Evolutionary conservation across 805 yeast genomes (phyloP), one percentile per base, ranked within the genome.

Genomic region (Pichia occidentalis): DNA sequence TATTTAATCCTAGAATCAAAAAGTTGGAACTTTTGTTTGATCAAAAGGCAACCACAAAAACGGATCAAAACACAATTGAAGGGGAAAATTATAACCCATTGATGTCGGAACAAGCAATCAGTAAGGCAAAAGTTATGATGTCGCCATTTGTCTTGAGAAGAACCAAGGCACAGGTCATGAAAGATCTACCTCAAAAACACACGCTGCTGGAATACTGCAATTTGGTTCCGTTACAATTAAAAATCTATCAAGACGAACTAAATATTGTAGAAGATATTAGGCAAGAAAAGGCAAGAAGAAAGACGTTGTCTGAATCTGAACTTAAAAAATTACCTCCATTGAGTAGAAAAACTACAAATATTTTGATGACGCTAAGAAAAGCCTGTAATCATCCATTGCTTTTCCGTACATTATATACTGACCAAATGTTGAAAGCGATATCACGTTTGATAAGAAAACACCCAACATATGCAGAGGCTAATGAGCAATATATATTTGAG

Each of bases 61-160:
- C 40, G 10, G 47, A 48, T 12, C 65, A 64, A 38, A 51, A 48
- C 8, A 67, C 68, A 26, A 46, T 45, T 10, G 63, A 64, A 8
- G 70, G 71, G 29, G 62, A 64, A 14, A 67, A 64, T 37, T 81
- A 74, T 53, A 84, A 85, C 49, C 95, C 95, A 2, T 67, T 92
- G 29, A 64, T 92, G 28, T 85, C 97, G 0, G 83, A 81, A 48
- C 95, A 90, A 61, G 94, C 98, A 1, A 87, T 92, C 45, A 71
- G 78, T 24, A 84, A 87, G 54, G 99, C 99, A 4, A 86, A 85
- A 57, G 82, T 92, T 5, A 90, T 92, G 97, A 90, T 92, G 97
- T 83, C 94, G 3, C 99, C 99, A 4, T 92, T 92, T 64, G 90
- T 92, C 7, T 65, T 92, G 52, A 73, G 99, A 60, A 77, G 99